These are phyloP conservation scores for Ilyonectria destructans DNA, from an alignment of 2,329 filamentous ascomycete genomes.

Conservation along the genomic window DNA sequence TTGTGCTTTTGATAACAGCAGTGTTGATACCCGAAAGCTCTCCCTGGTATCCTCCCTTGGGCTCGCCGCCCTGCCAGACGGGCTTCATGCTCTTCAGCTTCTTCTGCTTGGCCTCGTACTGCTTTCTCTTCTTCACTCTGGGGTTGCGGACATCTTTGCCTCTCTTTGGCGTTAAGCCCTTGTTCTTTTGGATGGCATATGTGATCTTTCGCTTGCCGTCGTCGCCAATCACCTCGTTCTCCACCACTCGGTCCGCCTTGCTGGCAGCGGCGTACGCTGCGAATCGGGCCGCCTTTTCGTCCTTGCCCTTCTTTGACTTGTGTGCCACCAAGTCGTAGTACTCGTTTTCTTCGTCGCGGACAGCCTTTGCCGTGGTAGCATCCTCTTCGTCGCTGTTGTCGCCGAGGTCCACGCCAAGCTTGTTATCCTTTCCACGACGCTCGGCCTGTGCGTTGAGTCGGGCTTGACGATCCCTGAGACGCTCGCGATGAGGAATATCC, in stretches of 20 bases:
- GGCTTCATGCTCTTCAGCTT: slow-evolving; percentile 91
- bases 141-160: slow-evolving; percentile 97
- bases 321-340: slow-evolving; percentile 94
- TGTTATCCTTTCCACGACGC: slow-evolving; percentile 79
- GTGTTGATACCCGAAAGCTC: slow-evolving; percentile 97
- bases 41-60: slow-evolving; percentile 89
- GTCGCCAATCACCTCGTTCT: slow-evolving; percentile 79
- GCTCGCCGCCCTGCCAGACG: slow-evolving; percentile 88
- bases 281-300: slow-evolving; percentile 76
- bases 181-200: slow-evolving; percentile 97
- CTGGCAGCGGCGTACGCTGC: slow-evolving; percentile 74
- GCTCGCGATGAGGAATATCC: slow-evolving; percentile 91
- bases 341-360: slow-evolving; percentile 76
- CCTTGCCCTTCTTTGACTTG: slow-evolving; percentile 78
- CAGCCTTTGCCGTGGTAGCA: slow-evolving; percentile 65
- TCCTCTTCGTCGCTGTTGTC: slow-evolving; percentile 81
- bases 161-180: slow-evolving; percentile 89
- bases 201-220: slow-evolving; percentile 95
- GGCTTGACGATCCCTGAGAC: slow-evolving; percentile 87
- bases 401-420: slow-evolving; percentile 77
- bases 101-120: slow-evolving; percentile 97
- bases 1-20: slow-evolving; percentile 92
- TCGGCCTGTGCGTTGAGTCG: slow-evolving; percentile 92
- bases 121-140: slow-evolving; percentile 97
- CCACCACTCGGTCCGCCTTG: slow-evolving; percentile 75